These are phyloP conservation scores for Mycena polygramma DNA, from an alignment of 768 basidiomycete species.

Conservation along the genomic window DNA sequence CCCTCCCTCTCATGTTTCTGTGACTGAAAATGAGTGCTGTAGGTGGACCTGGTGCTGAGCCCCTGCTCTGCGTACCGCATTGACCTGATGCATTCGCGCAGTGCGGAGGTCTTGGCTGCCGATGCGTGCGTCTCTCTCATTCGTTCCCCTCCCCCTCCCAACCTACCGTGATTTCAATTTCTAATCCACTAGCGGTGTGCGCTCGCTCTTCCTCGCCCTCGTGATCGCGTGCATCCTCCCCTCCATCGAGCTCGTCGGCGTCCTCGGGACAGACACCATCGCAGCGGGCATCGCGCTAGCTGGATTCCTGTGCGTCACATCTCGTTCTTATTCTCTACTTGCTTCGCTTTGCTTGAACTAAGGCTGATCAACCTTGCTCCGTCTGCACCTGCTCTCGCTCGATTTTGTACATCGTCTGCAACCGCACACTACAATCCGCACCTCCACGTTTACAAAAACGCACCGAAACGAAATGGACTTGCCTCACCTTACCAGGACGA, in stretches of 20 bases:
- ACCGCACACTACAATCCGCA: too few species aligned
- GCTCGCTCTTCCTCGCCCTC: conserved; percentile 58
- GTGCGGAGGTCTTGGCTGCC: conserved; percentile 74
- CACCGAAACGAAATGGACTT: too few species aligned
- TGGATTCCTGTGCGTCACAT: conserved; percentile 63
- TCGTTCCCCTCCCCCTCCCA: not conserved
- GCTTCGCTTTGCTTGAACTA: not conserved
- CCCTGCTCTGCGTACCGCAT: conserved; percentile 70
- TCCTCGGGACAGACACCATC: conserved; percentile 61
- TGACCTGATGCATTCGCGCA: conserved; percentile 70
- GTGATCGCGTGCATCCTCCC: conserved; percentile 65
- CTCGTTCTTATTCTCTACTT: not conserved
- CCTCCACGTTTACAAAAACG: too few species aligned
- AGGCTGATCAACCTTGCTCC: not conserved
- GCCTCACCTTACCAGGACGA: conserved; percentile 50
- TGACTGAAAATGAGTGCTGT: not conserved
- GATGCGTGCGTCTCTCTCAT: conserved; percentile 55
- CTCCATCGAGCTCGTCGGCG: conserved; percentile 65
- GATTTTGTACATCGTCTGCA: too few species aligned
- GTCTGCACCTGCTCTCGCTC: too few species aligned
- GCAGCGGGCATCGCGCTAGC: conserved; percentile 61
- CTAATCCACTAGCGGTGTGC: conserved; percentile 55
- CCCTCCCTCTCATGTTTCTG: not conserved
- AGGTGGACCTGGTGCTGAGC: conserved; percentile 71
- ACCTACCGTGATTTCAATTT: not conserved